Conservation (phyloP, 108 stramenopile species). For the Nitzschia palea region DNA sequence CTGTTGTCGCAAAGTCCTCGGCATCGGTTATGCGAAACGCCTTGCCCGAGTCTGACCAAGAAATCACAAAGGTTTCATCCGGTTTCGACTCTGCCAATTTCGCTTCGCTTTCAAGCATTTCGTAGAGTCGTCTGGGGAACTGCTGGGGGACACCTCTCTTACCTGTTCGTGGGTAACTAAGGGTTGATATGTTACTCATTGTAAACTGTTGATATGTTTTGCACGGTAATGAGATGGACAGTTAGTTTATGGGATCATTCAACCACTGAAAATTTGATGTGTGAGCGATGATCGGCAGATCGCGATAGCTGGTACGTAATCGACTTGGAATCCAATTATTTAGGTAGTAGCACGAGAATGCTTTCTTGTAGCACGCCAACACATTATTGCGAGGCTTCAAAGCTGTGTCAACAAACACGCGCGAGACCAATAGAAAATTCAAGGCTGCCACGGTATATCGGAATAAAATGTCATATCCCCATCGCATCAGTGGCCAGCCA, state of each 20-base stretch:
- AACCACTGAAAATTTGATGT: neutral
- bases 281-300: neutral
- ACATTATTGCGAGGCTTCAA: no score
- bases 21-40: constrained; percentile 82
- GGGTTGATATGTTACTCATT: constrained; percentile 24
- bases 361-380: constrained; percentile 6
- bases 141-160: constrained; percentile 88
- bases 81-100: constrained; percentile 18
- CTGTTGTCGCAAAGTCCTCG: constrained; percentile 55
- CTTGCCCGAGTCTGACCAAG: constrained; percentile 77
- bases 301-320: neutral
- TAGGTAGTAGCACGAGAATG: no score
- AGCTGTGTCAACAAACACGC: no score
- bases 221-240: no score
- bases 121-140: constrained; percentile 77
- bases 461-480: no score
- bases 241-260: neutral
- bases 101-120: constrained; percentile 76
- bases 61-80: constrained; percentile 34
- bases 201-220: no score
- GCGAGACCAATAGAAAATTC: no score
- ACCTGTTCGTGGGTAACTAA: constrained; percentile 72
- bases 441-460: no score
- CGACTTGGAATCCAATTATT: neutral
- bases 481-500: no score